A percentile compares a stretch with the other conserved stretches of the same genome.
These are phyloP conservation scores for Aaosphaeria pasadenensis DNA, from an alignment of 2,329 filamentous ascomycete genomes.

Conservation along the genomic window DNA sequence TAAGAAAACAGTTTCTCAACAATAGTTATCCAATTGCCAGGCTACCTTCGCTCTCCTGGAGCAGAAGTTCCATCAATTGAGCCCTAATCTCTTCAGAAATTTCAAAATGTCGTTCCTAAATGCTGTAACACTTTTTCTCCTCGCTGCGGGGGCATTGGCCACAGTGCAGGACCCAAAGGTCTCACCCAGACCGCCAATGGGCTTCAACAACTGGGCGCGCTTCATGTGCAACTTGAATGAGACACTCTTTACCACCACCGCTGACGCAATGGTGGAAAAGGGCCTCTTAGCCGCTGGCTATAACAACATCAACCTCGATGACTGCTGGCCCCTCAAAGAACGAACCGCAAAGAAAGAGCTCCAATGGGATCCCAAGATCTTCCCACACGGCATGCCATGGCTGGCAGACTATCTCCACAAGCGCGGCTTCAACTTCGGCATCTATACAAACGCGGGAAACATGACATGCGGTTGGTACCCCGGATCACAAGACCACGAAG, in stretches of 20 bases:
- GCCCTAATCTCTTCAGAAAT: neutral
- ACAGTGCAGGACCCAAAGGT: conserved; percentile 11
- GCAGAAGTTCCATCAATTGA: no score
- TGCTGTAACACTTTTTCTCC: neutral
- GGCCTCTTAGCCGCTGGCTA: conserved; percentile 42
- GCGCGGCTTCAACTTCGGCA: conserved; percentile 45
- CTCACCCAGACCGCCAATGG: conserved; percentile 44
- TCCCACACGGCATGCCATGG: conserved; percentile 45
- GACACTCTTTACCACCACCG: conserved; percentile 47
- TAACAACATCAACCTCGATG: conserved; percentile 45
- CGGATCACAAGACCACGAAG: conserved; percentile 41
- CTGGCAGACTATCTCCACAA: conserved; percentile 38
- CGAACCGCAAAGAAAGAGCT: conserved; percentile 39
- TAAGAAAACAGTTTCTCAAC: neutral
- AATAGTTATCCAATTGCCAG: neutral
- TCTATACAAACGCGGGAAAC: conserved; percentile 47
- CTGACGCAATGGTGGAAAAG: conserved; percentile 43
- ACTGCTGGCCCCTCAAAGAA: conserved; percentile 42
- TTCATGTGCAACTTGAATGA: conserved; percentile 50
- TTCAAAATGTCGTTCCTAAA: neutral
- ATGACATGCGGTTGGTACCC: conserved; percentile 45
- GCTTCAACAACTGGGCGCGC: conserved; percentile 53
- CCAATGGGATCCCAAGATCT: conserved; percentile 41
- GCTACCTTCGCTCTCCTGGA: no score
- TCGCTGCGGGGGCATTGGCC: conserved; percentile 6